phyloP scores from a whole-genome alignment of 2,329 filamentous ascomycete species.

The Paecilomyces variotii region DNA sequence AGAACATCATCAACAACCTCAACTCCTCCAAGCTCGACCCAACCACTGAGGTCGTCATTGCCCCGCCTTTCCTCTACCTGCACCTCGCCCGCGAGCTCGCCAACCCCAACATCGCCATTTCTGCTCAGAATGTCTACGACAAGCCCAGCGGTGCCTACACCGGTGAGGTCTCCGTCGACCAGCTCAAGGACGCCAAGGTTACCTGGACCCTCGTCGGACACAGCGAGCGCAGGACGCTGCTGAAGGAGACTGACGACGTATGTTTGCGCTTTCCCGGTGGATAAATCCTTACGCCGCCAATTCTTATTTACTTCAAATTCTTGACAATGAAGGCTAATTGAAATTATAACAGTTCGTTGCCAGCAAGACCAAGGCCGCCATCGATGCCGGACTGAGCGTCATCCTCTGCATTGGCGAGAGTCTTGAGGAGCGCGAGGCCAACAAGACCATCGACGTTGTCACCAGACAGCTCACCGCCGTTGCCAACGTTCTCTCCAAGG shows the following conservation, averaged over 20 bases:
- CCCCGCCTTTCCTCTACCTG: slow-evolving; percentile 86
- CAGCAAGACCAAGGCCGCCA: slow-evolving; percentile 86
- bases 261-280: slow-evolving; percentile 7
- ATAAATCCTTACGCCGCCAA: background rate
- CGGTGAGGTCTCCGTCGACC: slow-evolving; percentile 86
- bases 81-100: slow-evolving; percentile 74
- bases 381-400: slow-evolving; percentile 78
- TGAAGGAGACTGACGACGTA: slow-evolving; percentile 72
- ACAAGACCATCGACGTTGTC: slow-evolving; percentile 65
- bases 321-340: slow-evolving; percentile 2
- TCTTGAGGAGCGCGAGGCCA: slow-evolving; percentile 80
- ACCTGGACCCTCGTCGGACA: slow-evolving; percentile 89
- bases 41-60: slow-evolving; percentile 78
- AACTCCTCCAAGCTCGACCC: slow-evolving; percentile 66
- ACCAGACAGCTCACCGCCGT: slow-evolving; percentile 79
- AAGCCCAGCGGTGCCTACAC: slow-evolving; percentile 96
- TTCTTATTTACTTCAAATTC: background rate
- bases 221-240: slow-evolving; percentile 85
- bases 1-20: slow-evolving; percentile 79
- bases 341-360: slow-evolving; percentile 57
- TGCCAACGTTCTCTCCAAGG: slow-evolving; percentile 54
- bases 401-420: slow-evolving; percentile 98
- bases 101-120: slow-evolving; percentile 69
- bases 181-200: slow-evolving; percentile 83
- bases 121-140: slow-evolving; percentile 95